Conservation (phyloP, 305 asterid genomes). For the Fraxinus sp. region DNA sequence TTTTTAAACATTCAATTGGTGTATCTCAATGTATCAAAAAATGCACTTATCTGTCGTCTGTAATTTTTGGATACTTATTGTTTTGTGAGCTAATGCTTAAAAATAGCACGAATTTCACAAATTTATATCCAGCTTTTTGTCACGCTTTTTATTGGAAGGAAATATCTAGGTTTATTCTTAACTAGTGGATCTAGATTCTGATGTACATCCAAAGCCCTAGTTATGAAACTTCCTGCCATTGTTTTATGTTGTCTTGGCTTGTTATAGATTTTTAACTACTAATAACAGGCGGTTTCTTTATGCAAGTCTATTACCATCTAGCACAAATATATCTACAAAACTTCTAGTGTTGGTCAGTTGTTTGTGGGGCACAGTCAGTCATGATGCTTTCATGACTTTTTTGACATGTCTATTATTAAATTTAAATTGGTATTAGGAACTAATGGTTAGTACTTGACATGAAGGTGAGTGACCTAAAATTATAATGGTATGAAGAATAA, state of each 20-base stretch:
- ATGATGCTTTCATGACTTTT: neutral
- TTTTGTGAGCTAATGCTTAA: slow-evolving; percentile 13
- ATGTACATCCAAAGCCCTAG: slow-evolving; percentile 7
- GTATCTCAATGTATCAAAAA: neutral
- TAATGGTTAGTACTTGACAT: neutral
- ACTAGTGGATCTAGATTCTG: neutral
- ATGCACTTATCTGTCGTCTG: neutral
- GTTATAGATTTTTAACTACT: neutral
- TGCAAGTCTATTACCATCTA: neutral
- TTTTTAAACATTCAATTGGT: neutral
- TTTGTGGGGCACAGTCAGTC: neutral
- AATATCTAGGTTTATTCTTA: slow-evolving; percentile 10
- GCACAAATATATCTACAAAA: neutral
- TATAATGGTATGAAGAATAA: neutral
- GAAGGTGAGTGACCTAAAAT: neutral
- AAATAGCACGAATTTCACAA: neutral
- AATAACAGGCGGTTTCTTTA: neutral
- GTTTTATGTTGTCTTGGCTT: neutral
- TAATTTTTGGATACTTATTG: neutral
- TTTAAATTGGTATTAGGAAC: neutral
- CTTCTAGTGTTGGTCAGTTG: neutral
- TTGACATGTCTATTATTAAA: neutral
- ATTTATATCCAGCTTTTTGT: neutral
- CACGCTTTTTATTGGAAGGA: neutral
- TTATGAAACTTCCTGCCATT: neutral